phyloP scores from a whole-genome alignment of 2,329 filamentous ascomycete species.

The Cladosporium sp. region DNA sequence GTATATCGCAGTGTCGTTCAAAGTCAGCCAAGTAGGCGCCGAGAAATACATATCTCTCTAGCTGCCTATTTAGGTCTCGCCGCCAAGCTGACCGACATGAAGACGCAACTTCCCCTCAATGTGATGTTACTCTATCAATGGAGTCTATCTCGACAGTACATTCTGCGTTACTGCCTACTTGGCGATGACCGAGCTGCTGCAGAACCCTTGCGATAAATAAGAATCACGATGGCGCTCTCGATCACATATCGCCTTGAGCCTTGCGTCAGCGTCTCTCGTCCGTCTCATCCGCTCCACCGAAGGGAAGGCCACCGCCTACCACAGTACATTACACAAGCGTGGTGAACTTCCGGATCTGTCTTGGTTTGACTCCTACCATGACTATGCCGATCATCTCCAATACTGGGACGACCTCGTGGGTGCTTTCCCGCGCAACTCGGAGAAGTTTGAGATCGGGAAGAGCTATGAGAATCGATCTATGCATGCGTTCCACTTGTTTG shows the following conservation, averaged over 20 bases:
- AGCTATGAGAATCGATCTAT: constrained; percentile 45
- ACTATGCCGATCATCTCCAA: constrained; percentile 49
- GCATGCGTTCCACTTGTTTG: constrained; percentile 52
- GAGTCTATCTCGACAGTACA: background rate
- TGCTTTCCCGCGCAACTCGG: constrained; percentile 44
- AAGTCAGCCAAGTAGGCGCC: constrained; percentile 2
- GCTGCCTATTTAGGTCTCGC: constrained; percentile 8
- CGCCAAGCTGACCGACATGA: constrained; percentile 10
- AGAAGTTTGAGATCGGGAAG: constrained; percentile 48
- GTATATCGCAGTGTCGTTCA: background rate
- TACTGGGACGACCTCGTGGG: constrained; percentile 47
- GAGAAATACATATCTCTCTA: background rate
- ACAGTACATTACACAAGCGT: constrained; percentile 1
- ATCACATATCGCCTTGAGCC: too few relatives aligned
- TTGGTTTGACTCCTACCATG: constrained; percentile 54
- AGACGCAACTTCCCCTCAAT: background rate
- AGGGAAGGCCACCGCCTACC: constrained; percentile 11
- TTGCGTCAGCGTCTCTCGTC: too few relatives aligned
- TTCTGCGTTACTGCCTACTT: background rate
- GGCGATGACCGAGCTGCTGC: background rate
- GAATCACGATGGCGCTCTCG: background rate
- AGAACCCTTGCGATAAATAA: background rate
- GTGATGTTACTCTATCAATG: background rate
- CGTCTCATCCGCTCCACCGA: constrained; percentile 31
- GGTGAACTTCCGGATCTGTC: constrained; percentile 28